A percentile compares a stretch with the other conserved stretches of the same genome.
Conservation (phyloP, 1,139 yeast species). For the Pichia sp. region DNA sequence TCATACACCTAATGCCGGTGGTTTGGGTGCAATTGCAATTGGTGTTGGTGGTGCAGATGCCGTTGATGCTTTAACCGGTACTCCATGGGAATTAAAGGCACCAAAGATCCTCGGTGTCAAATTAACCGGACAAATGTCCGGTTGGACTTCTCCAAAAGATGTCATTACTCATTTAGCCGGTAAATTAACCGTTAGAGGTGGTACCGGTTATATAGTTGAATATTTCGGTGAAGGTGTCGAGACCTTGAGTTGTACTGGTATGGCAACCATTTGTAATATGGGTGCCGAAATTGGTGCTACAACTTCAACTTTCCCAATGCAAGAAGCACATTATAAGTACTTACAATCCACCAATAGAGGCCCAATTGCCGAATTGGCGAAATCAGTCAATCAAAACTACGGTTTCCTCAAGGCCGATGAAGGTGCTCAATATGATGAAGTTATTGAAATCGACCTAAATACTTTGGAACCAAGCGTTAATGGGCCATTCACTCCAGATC, state of each 20-base stretch:
- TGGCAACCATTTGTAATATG: constrained; percentile 99
- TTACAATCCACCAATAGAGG: constrained; percentile 73
- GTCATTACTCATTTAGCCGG: constrained; percentile 91
- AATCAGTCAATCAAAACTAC: constrained; percentile 49
- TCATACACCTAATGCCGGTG: constrained; percentile 98
- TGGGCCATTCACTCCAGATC: constrained; percentile 94
- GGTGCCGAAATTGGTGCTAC: constrained; percentile 99
- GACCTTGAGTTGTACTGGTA: constrained; percentile 87
- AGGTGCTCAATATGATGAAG: constrained; percentile 77
- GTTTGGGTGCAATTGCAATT: constrained; percentile 92
- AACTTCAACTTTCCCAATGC: constrained; percentile 93
- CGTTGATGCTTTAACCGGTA: constrained; percentile 90
- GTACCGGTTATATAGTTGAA: constrained; percentile 93
- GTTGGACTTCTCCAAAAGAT: constrained; percentile 97
- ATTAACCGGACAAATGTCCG: constrained; percentile 74
- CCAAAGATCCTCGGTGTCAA: constrained; percentile 90
- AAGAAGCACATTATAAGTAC: constrained; percentile 77
- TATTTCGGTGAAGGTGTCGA: constrained; percentile 93
- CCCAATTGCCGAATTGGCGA: constrained; percentile 74
- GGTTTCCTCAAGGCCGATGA: constrained; percentile 70
- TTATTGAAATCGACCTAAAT: constrained; percentile 68
- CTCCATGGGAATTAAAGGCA: constrained; percentile 99
- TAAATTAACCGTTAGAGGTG: constrained; percentile 86
- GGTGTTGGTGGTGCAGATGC: constrained; percentile 99
- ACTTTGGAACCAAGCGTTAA: constrained; percentile 82